Base-by-base conservation (phyloP, 768 basidiomycete species). In the Tricholoma matsutake region DNA sequence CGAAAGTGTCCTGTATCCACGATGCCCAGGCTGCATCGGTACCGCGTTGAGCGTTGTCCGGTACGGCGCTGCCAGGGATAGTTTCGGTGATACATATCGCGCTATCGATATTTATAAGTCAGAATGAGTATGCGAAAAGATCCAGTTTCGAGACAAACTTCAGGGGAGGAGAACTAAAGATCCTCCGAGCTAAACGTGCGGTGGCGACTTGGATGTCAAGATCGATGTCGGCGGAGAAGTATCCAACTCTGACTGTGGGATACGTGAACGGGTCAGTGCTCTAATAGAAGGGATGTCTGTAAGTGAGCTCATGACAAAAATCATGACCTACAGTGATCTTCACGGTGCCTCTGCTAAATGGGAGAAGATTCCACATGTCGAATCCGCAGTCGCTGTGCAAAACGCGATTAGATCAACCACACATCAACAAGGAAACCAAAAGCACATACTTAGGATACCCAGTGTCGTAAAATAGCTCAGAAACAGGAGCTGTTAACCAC, bases 261-360 rank as follows among this genome's bases (percentile, higher is more conserved):
- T 79, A 71, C 0, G 69, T 71, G 72, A 82, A 84, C 0, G 84
- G 81, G 62, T 83, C 68, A 8, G 72, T 74, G 34, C 76, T 79
- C 80, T 84, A 47, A 29, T 4, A 54, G 13, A 14, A 1, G 28
- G 10, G n/a, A 4, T 9, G 29, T n/a, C 3, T n/a, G 3, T 11
- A 28, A 5, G 7, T 35, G 29, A 2, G 34, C 45, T 20, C 28
- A 14, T 14, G 5, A 34, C 18, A 3, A 22, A 47, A 31, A 32
- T 6, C 4, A 6, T n/a, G 28, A 9, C 71, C 34, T 35, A 83
- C 81, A 6, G 71, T 78, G 64, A 84, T 79, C 54, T 72, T 72
- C 29, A 84, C 79, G n/a, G 66, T 76, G 6, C 84, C 84, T 25
- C 83, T 71, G 68, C 80, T 80, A 72, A 84, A 85, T 1, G 83